These are phyloP conservation scores for Neonectria faginata DNA, from an alignment of 2,329 filamentous ascomycete genomes.

Conservation along the genomic window DNA sequence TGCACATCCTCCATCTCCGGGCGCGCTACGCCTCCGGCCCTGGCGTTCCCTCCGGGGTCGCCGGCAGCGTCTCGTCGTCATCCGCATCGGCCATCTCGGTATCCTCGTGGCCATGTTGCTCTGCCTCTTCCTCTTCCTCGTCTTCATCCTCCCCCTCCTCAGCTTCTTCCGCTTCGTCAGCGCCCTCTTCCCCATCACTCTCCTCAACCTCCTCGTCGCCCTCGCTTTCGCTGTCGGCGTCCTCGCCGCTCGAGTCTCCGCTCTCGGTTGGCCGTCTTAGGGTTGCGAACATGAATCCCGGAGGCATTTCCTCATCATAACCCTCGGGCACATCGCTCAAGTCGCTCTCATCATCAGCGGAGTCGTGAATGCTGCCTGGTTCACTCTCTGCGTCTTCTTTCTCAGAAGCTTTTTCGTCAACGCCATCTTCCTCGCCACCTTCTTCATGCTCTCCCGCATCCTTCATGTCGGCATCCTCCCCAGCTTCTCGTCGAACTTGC, in stretches of 20 bases:
- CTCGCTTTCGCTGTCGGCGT: slow-evolving; percentile 52
- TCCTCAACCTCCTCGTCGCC: slow-evolving; percentile 48
- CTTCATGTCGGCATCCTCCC: slow-evolving; percentile 56
- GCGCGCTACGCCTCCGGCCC: slow-evolving; percentile 15
- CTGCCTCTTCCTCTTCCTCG: slow-evolving; percentile 30
- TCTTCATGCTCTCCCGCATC: slow-evolving; percentile 52
- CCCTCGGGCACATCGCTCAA: slow-evolving; percentile 65
- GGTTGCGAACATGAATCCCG: slow-evolving; percentile 65
- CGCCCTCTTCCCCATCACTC: slow-evolving; percentile 33
- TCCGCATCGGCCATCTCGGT: slow-evolving; percentile 33
- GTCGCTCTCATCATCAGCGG: slow-evolving; percentile 76
- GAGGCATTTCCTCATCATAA: slow-evolving; percentile 68
- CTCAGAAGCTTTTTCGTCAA: slow-evolving; percentile 46
- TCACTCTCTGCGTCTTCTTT: slow-evolving; percentile 45
- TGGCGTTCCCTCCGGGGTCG: slow-evolving; percentile 12
- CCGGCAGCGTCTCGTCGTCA: slow-evolving; percentile 25
- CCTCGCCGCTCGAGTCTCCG: slow-evolving; percentile 51
- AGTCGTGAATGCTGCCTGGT: slow-evolving; percentile 71
- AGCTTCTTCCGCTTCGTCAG: slow-evolving; percentile 38
- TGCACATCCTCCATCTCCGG: background rate
- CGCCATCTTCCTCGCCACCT: slow-evolving; percentile 46
- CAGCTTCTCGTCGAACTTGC: slow-evolving; percentile 52
- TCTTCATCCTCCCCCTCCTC: slow-evolving; percentile 43
- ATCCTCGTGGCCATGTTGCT: slow-evolving; percentile 31
- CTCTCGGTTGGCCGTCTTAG: slow-evolving; percentile 49